phyloP scores from a whole-genome alignment of 805 yeast species.

The Lipomyces yamanashiensis region DNA sequence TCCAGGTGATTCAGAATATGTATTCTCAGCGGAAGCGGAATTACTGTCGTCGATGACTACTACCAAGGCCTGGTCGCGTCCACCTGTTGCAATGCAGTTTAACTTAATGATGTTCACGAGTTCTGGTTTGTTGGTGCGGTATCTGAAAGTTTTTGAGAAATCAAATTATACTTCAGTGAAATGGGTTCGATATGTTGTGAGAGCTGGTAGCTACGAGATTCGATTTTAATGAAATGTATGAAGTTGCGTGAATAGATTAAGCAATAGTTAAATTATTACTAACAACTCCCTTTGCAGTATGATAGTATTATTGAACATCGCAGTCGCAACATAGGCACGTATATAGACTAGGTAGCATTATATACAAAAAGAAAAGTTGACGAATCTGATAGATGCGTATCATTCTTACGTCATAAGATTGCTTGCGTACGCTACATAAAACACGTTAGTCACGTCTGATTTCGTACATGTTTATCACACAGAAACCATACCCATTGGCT shows the following conservation, averaged over 20 bases:
- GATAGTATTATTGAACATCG: background rate
- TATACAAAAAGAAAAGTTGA: background rate
- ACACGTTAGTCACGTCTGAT: background rate
- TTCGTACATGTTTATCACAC: background rate
- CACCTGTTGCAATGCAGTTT: slow-evolving; percentile 76
- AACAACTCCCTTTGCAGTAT: background rate
- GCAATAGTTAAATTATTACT: no score
- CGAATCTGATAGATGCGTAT: background rate
- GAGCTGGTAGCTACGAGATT: slow-evolving; percentile 80
- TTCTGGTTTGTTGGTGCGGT: slow-evolving; percentile 76
- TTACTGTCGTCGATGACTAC: slow-evolving; percentile 43
- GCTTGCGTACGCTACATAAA: slow-evolving; percentile 34
- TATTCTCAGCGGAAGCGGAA: slow-evolving; percentile 61
- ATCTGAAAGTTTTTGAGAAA: slow-evolving; percentile 66
- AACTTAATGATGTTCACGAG: slow-evolving; percentile 72
- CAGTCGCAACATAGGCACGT: background rate
- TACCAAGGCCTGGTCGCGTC: slow-evolving; percentile 61
- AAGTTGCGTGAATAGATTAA: background rate
- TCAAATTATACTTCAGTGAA: slow-evolving; percentile 72
- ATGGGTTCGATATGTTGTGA: slow-evolving; percentile 82
- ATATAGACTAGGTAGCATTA: background rate
- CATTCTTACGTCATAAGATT: slow-evolving; percentile 27
- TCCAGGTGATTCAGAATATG: slow-evolving; percentile 66
- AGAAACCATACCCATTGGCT: slow-evolving; percentile 73
- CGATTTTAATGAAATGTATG: background rate